These are phyloP conservation scores for Cercospora sp. DNA, from an alignment of 2,329 filamentous ascomycete genomes.

Conservation along the genomic window DNA sequence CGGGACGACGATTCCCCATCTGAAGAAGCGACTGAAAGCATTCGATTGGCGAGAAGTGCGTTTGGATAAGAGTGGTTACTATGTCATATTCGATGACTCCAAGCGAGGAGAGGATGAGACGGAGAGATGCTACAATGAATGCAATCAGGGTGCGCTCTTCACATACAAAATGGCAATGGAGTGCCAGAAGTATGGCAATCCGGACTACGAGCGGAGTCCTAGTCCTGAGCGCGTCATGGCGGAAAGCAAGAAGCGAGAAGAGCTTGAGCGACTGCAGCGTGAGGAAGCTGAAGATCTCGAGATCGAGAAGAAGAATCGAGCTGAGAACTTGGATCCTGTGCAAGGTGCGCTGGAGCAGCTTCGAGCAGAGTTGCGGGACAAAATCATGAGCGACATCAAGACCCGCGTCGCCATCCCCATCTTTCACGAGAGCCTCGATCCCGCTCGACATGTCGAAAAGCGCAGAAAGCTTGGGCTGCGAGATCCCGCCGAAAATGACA, in stretches of 20 bases:
- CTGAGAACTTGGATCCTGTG: constrained; percentile 87
- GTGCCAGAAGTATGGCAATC: constrained; percentile 68
- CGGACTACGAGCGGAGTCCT: constrained; percentile 59
- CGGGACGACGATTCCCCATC: constrained; percentile 78
- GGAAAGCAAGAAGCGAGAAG: constrained; percentile 59
- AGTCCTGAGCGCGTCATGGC: constrained; percentile 52
- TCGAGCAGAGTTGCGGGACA: constrained; percentile 77
- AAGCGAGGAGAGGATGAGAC: constrained; percentile 75
- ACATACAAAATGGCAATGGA: constrained; percentile 93
- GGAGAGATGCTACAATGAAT: constrained; percentile 73
- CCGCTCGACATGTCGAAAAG: constrained; percentile 75
- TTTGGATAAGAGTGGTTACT: constrained; percentile 84
- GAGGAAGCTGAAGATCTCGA: constrained; percentile 82
- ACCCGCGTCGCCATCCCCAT: constrained; percentile 79
- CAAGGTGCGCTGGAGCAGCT: constrained; percentile 77
- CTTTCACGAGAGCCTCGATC: constrained; percentile 79
- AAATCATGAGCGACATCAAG: constrained; percentile 84
- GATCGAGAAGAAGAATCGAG: constrained; percentile 84
- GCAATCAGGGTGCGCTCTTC: constrained; percentile 81
- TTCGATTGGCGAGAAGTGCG: constrained; percentile 80
- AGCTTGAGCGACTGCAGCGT: constrained; percentile 64
- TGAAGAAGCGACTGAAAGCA: constrained; percentile 84
- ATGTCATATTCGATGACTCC: constrained; percentile 82
- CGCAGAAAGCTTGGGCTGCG: constrained; percentile 75
- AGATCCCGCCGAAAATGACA: constrained; percentile 61